Conservation (phyloP, 306 rosid genomes). For the Dicorynia guianensis region DNA sequence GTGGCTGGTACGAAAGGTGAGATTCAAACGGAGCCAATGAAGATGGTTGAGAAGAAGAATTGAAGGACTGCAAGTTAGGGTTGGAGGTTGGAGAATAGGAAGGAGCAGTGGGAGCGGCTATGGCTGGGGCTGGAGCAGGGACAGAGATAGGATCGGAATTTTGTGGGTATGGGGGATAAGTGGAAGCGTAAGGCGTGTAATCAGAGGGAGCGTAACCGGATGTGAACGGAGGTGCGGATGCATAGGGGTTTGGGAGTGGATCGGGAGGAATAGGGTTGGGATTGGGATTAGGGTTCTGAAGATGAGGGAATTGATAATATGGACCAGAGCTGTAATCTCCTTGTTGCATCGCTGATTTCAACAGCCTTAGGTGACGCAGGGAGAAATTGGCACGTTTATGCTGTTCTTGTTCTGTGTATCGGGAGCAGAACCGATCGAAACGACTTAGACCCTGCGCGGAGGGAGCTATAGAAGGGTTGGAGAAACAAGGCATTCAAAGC, state of each 20-base stretch:
- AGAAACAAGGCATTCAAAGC: neutral
- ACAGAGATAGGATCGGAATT: slow-evolving; percentile 56
- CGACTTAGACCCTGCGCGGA: neutral
- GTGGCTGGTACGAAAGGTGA: slow-evolving; percentile 54
- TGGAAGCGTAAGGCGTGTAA: slow-evolving; percentile 46
- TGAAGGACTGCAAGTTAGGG: slow-evolving; percentile 53
- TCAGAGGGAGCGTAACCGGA: slow-evolving; percentile 54
- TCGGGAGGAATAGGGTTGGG: slow-evolving; percentile 49
- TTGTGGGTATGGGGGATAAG: slow-evolving; percentile 55
- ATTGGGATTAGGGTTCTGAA: slow-evolving; percentile 47
- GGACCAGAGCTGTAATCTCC: slow-evolving; percentile 67
- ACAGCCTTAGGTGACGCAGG: neutral
- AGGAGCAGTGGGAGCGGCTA: slow-evolving; percentile 58
- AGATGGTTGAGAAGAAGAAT: slow-evolving; percentile 57
- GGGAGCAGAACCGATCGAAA: neutral
- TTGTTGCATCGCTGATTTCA: slow-evolving; percentile 63
- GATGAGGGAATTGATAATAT: slow-evolving; percentile 53
- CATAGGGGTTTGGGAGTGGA: slow-evolving; percentile 53
- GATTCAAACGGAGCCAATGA: slow-evolving; percentile 68
- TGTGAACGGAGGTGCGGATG: slow-evolving; percentile 73
- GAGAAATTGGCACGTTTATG: neutral
- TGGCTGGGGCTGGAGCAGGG: slow-evolving; percentile 30
- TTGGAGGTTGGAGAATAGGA: slow-evolving; percentile 45
- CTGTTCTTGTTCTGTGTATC: neutral
- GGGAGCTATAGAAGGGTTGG: too few species aligned